Evolutionary conservation across 768 basidiomycete species (phyloP).

Genomic region (Naganishia vishniacii): DNA sequence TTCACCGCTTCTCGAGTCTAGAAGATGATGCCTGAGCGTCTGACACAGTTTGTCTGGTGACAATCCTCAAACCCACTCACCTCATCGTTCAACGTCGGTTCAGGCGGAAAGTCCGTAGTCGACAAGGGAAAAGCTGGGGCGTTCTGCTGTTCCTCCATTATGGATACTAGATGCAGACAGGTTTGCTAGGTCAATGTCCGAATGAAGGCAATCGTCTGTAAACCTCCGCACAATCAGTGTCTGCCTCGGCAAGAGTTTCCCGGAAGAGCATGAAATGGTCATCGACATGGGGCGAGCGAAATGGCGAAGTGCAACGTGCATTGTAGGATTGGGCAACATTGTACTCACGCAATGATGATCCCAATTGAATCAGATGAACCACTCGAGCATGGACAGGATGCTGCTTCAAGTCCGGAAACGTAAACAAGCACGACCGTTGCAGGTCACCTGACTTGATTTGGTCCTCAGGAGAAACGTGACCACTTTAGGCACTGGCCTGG

Average conservation of each 20-base stretch:
- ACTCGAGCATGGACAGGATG: too few species aligned
- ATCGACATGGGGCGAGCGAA: neutral
- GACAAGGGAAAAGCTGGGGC: neutral
- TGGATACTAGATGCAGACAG: neutral
- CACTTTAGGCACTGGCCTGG: neutral
- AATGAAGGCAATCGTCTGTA: neutral
- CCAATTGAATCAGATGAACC: too few species aligned
- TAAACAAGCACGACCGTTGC: neutral
- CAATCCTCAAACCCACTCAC: neutral
- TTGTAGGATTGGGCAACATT: too few species aligned
- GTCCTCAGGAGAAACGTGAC: slow-evolving; percentile 14
- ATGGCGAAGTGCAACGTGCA: neutral
- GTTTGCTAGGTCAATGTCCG: neutral
- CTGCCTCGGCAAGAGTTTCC: too few species aligned
- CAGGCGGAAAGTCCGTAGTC: slow-evolving; percentile 7
- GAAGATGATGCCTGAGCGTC: neutral
- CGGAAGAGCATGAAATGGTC: neutral
- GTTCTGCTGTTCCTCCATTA: slow-evolving; percentile 13
- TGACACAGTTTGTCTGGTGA: neutral
- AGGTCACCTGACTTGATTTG: slow-evolving; percentile 22
- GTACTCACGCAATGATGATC: too few species aligned
- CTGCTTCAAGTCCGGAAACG: too few species aligned
- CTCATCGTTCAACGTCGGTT: neutral
- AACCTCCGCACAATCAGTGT: too few species aligned
- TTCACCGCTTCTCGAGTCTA: slow-evolving; percentile 16